phyloP scores from a whole-genome alignment of 129 eudicot genomes.

The Dittrichia graveolens region DNA sequence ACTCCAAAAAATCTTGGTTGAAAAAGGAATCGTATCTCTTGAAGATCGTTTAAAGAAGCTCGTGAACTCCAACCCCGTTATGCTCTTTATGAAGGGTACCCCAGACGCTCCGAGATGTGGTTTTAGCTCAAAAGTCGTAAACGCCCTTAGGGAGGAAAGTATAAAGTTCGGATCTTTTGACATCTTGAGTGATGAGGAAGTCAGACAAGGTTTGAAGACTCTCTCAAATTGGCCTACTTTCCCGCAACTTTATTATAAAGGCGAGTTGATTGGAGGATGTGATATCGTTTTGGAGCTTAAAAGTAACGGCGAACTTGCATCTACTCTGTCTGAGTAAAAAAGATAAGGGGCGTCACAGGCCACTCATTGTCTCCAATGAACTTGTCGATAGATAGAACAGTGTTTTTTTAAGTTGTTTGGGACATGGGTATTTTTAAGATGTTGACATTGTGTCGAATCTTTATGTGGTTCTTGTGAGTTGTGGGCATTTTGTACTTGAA shows the following conservation, averaged over 20 bases:
- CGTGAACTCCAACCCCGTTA: constrained; percentile 53
- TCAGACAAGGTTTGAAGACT: constrained; percentile 83
- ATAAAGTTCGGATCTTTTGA: constrained; percentile 86
- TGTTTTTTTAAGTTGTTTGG: not conserved
- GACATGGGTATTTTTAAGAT: not conserved
- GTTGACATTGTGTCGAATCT: constrained; percentile 4
- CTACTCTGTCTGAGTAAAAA: constrained; percentile 78
- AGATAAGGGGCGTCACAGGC: not conserved
- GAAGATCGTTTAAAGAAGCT: constrained; percentile 69
- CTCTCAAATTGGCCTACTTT: constrained; percentile 95
- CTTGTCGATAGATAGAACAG: not conserved
- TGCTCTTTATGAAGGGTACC: constrained; percentile 95
- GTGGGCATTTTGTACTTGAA: constrained; percentile 26
- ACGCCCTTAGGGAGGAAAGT: constrained; percentile 73
- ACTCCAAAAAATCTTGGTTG: constrained; percentile 59
- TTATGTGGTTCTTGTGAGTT: constrained; percentile 29
- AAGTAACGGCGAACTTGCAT: constrained; percentile 69
- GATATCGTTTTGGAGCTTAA: constrained; percentile 84
- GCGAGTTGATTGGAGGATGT: constrained; percentile 96
- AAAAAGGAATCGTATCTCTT: constrained; percentile 63
- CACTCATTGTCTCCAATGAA: no score
- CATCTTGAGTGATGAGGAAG: constrained; percentile 79
- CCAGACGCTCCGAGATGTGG: constrained; percentile 89
- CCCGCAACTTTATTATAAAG: constrained; percentile 92
- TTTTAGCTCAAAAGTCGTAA: constrained; percentile 93